Conservation (phyloP, 768 basidiomycete genomes). For the Tulasnella sp. region DNA sequence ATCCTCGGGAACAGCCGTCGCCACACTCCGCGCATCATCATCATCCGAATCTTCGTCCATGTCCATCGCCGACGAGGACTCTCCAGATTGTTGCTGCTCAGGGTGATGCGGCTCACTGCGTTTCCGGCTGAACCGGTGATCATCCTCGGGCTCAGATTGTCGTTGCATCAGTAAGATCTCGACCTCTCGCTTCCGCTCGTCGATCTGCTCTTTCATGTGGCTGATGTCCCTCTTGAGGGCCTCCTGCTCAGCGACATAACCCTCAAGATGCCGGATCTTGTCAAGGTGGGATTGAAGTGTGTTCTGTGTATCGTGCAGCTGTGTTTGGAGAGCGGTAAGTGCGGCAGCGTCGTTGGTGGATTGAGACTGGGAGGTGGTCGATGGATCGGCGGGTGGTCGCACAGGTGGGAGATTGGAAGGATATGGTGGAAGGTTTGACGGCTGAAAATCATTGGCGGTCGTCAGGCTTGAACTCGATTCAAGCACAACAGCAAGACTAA, state of each 20-base stretch:
- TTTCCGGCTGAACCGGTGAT: background rate
- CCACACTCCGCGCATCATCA: constrained; percentile 61
- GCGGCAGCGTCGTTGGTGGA: constrained; percentile 22
- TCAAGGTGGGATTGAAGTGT: constrained; percentile 70
- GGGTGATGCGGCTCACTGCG: constrained; percentile 26
- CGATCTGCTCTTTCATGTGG: constrained; percentile 59
- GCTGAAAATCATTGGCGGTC: constrained; percentile 30
- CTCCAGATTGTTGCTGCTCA: constrained; percentile 24
- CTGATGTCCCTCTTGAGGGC: constrained; percentile 67
- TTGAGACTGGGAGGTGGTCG: constrained; percentile 19
- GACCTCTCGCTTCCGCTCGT: constrained; percentile 47
- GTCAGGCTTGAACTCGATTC: background rate
- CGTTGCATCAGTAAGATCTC: constrained; percentile 29
- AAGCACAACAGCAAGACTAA: constrained; percentile 32
- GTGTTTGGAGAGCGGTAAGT: constrained; percentile 61
- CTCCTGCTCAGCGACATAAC: constrained; percentile 73
- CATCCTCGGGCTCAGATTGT: constrained; percentile 20
- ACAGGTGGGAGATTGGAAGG: constrained; percentile 59
- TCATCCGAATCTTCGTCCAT: constrained; percentile 45
- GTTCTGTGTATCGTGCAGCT: constrained; percentile 74
- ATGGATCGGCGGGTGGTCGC: constrained; percentile 32
- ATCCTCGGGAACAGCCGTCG: constrained; percentile 55
- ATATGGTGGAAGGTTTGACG: constrained; percentile 49
- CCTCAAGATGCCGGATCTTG: constrained; percentile 68
- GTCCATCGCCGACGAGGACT: constrained; percentile 1